A percentile compares a stretch with the other conserved stretches of the same genome.
Evolutionary conservation across 208 protist species (phyloP).

Genomic region (Trichomonas gallinae): DNA sequence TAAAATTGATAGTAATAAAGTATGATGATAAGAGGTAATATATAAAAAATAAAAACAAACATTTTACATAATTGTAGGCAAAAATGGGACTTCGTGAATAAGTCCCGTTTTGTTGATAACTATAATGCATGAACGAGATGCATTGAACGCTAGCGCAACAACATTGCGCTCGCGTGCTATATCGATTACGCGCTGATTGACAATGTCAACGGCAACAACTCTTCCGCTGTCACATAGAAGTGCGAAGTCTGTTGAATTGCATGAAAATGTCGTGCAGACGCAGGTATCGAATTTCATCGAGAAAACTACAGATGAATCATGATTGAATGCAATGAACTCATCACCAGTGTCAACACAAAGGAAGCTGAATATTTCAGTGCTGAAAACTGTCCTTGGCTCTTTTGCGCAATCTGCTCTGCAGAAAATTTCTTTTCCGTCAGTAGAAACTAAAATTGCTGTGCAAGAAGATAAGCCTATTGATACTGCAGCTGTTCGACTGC

Average conservation of each 20-base stretch:
- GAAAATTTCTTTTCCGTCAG: neutral
- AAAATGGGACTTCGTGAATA: neutral
- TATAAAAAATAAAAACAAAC: neutral
- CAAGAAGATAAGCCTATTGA: neutral
- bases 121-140: neutral
- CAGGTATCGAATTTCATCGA: neutral
- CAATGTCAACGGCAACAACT: neutral
- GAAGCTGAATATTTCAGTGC: neutral
- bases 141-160: neutral
- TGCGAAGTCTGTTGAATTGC: neutral
- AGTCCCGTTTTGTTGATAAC: neutral
- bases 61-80: neutral
- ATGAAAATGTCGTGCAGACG: neutral
- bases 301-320: neutral
- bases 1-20: no score
- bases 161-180: neutral
- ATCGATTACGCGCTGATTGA: neutral
- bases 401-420: neutral
- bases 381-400: neutral
- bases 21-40: no score
- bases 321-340: neutral
- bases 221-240: neutral
- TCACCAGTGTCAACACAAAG: neutral
- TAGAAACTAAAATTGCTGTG: neutral
- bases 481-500: neutral